These are phyloP conservation scores for Xylaria multiplex DNA, from an alignment of 2,329 filamentous ascomycete species.

Conservation along the genomic window DNA sequence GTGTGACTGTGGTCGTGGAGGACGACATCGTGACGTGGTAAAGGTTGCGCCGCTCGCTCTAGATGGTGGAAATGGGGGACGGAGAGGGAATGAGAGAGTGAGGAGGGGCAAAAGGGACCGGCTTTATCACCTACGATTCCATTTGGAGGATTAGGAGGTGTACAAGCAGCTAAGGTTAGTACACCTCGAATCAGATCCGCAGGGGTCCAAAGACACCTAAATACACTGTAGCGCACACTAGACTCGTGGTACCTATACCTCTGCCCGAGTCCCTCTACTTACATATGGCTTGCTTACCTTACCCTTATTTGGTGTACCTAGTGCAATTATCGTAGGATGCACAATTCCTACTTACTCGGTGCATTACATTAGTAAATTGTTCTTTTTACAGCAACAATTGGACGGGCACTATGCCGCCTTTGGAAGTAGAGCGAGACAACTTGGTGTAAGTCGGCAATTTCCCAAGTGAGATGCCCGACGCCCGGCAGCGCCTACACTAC, in stretches of 20 bases:
- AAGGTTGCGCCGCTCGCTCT: constrained; percentile 18
- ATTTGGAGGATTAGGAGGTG: too few relatives aligned
- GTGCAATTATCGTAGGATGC: background rate
- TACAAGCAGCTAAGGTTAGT: background rate
- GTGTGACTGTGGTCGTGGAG: constrained; percentile 57
- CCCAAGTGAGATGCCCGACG: constrained; percentile 33
- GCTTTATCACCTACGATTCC: constrained; percentile 23
- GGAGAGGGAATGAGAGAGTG: constrained; percentile 9
- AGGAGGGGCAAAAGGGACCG: constrained; percentile 29
- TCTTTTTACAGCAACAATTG: constrained; percentile 20
- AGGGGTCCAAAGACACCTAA: constrained; percentile 14
- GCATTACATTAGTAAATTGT: background rate
- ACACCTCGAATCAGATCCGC: constrained; percentile 1
- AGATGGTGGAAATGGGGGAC: constrained; percentile 21
- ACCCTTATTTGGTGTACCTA: too few relatives aligned
- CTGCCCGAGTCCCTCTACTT: too few relatives aligned
- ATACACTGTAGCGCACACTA: background rate
- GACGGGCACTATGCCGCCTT: background rate
- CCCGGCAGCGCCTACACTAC: constrained; percentile 6
- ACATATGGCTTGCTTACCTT: background rate
- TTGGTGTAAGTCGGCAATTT: constrained; percentile 23
- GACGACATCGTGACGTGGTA: constrained; percentile 39
- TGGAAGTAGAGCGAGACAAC: constrained; percentile 5
- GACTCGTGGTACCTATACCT: background rate
- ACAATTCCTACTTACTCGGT: too few relatives aligned